Evolutionary conservation across 2,329 filamentous ascomycete genomes (phyloP), one percentile per base, ranked within the genome.

Genomic region (Pseudopyrenochaeta lycopersici): DNA sequence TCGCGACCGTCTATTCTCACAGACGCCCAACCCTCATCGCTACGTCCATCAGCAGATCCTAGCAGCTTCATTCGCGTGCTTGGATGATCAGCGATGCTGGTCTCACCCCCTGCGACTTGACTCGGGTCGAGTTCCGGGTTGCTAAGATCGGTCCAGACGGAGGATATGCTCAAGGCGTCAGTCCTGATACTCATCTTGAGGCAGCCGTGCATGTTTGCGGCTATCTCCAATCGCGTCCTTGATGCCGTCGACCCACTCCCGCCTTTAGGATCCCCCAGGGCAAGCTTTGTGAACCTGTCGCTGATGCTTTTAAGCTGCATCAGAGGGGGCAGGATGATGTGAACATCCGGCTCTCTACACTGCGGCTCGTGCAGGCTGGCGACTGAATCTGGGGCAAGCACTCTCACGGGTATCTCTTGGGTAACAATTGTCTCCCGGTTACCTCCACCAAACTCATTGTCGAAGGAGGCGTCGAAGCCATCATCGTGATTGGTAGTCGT

Each of bases 391-490:
- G 91, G 88, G 52, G 91, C 88, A 9, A 99, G 84, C 1, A 99
- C 92, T 15, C 93, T 89, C 38, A 98, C 90, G n/a, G 95, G 95
- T 33, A 99, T 90, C 76, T 98, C 92, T 72, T 99, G 95, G 0
- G 92, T 97, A 68, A 99, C 90, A 65, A 96, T 84, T 58, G 95
- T 96, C 74, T 97, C 93, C 64, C 92, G 88, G 68, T 94, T 91
- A 38, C 82, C 63, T 72, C 85, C 62, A 15, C 63, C 64, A 20
- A 68, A 62, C 1, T 64, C 46, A 36, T 66, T 57, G 53, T 71
- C 60, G 50, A 71, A 63, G 5, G 63, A 46, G 7, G 65, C 53
- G 35, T 70, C 67, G 39, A 63, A 66, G n/a, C 54, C 66, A 39
- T 72, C 66, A 14, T 70, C 62, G 46, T 66, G 66, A 49, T 59